Conservation (phyloP, 768 basidiomycete genomes). For the Mycena leptocephala region DNA sequence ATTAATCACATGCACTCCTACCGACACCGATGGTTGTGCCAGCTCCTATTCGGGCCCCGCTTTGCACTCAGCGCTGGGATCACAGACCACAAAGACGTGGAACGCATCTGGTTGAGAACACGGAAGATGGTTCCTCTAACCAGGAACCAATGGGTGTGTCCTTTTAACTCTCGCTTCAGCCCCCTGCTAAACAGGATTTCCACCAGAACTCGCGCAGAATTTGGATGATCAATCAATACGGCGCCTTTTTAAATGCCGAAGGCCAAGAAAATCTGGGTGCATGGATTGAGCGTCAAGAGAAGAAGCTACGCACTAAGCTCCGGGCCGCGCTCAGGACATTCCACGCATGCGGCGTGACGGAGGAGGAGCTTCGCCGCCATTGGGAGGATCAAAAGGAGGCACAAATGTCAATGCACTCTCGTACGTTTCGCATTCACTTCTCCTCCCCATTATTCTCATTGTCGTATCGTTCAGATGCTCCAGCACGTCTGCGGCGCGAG, state of each 20-base stretch:
- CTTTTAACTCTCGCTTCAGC: not conserved
- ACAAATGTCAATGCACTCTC: constrained; percentile 46
- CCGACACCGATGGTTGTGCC: constrained; percentile 39
- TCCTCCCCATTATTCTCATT: no score
- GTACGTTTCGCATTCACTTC: constrained; percentile 36
- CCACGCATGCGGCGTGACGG: constrained; percentile 29
- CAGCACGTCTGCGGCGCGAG: no score
- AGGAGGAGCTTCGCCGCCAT: constrained; percentile 42
- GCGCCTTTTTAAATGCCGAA: no score
- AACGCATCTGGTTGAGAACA: constrained; percentile 50
- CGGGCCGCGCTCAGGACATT: constrained; percentile 34
- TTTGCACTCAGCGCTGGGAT: constrained; percentile 47
- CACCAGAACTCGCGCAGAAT: constrained; percentile 28
- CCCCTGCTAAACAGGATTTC: not conserved
- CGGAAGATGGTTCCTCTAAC: constrained; percentile 38
- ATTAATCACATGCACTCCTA: not conserved
- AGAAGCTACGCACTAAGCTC: constrained; percentile 32
- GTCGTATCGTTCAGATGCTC: no score
- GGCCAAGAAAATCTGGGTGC: constrained; percentile 46
- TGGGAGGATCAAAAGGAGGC: constrained; percentile 52
- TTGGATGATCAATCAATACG: not conserved
- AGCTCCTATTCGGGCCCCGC: constrained; percentile 52
- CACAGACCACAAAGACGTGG: constrained; percentile 53
- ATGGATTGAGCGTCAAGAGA: constrained; percentile 46
- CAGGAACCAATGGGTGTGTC: not conserved